phyloP scores from a whole-genome alignment of 257 asterid genomes.

The Ballota nigra region DNA sequence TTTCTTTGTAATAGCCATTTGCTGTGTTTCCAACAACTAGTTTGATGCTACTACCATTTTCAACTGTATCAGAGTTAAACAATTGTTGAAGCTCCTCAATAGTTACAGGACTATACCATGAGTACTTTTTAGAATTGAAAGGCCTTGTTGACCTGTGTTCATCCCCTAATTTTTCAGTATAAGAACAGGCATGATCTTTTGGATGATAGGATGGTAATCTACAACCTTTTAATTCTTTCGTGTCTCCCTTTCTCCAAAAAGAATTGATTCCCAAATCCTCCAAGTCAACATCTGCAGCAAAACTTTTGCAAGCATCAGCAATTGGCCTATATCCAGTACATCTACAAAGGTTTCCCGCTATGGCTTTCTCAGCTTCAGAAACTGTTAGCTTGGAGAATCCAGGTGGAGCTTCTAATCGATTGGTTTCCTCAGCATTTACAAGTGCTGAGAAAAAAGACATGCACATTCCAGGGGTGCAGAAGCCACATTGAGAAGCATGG shows the following conservation, averaged over 20 bases:
- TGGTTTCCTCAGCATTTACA: constrained; percentile 14
- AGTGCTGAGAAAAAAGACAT: constrained; percentile 27
- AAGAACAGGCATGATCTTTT: neutral
- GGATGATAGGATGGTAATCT: constrained; percentile 11
- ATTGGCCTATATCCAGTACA: constrained; percentile 27
- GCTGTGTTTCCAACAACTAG: constrained; percentile 22
- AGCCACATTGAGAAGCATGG: constrained; percentile 28
- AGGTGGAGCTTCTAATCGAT: neutral
- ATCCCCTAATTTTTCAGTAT: neutral
- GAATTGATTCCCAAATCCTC: constrained; percentile 26
- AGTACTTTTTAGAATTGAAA: constrained; percentile 15
- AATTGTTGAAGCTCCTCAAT: constrained; percentile 4
- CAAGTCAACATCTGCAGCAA: constrained; percentile 24
- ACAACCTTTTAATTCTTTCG: neutral
- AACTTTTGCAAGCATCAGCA: constrained; percentile 28
- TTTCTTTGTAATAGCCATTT: constrained; percentile 15
- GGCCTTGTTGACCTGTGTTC: neutral
- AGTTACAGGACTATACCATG: constrained; percentile 23
- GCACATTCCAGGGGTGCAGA: constrained; percentile 29
- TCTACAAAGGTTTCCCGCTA: constrained; percentile 23
- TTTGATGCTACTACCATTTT: neutral
- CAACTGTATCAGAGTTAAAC: neutral
- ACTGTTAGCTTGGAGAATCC: constrained; percentile 26
- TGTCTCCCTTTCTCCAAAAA: constrained; percentile 20
- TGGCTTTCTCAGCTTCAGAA: constrained; percentile 23